Evolutionary conservation across 2,329 filamentous ascomycete genomes (phyloP).

Genomic region (Microcyclospora pomicola): DNA sequence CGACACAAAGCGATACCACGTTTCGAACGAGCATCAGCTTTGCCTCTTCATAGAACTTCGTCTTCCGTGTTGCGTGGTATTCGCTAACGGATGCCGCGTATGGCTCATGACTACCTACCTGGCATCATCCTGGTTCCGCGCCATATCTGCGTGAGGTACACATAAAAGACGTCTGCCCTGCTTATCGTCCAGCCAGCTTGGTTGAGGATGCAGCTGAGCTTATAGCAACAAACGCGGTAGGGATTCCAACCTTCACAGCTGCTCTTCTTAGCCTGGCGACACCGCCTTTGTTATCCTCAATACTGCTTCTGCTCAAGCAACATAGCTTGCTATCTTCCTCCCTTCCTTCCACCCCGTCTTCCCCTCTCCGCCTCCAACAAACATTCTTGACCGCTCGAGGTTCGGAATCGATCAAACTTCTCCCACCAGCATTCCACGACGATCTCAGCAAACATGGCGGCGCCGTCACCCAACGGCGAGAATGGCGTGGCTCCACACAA

Average conservation of each 20-base stretch:
- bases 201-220: neutral
- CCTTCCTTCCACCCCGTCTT: neutral
- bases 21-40: too few species aligned
- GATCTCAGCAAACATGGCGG: constrained; percentile 2
- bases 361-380: neutral
- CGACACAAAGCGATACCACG: too few species aligned
- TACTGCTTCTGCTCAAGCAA: neutral
- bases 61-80: too few species aligned
- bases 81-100: too few species aligned
- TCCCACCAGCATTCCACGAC: neutral
- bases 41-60: too few species aligned
- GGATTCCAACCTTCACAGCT: neutral
- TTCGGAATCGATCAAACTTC: neutral
- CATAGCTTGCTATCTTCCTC: neutral
- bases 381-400: neutral
- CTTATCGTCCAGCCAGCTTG: neutral
- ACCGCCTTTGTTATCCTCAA: neutral
- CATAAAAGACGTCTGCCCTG: neutral
- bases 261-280: neutral
- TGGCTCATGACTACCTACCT: neutral
- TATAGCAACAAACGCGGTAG: neutral
- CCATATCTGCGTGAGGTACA: too few species aligned
- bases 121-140: neutral
- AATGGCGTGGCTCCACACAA: constrained; percentile 26
- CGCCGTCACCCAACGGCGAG: constrained; percentile 5